Evolutionary conservation across 148 eudicot species (phyloP), one percentile per base, ranked within the genome.

Genomic region (Arctostaphylos glauca): DNA sequence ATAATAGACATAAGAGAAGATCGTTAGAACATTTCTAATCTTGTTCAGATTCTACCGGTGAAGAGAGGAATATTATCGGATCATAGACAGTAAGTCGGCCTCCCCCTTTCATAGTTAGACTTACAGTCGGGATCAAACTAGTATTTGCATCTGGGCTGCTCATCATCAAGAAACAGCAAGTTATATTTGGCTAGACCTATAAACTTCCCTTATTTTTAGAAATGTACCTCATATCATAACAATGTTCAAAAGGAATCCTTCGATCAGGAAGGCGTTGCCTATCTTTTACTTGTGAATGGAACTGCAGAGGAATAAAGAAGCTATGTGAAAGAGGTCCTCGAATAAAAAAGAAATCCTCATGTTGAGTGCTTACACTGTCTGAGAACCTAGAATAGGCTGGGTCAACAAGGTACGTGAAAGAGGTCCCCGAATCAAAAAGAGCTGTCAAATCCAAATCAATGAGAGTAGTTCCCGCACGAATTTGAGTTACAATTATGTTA

Each of bases 351-450:
- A 5, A 77, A 4, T 77, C n/a, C 60, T 43, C 41, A n/a, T 4
- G 60, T 41, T 66, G 74, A 10, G 81, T 79, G 54, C 84, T 83
- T 78, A 83, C 81, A 68, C 71, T 78, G 1, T 78, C 66, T 53
- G 76, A 64, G 66, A 83, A 67, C 44, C 60, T 77, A 12, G 92
- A 78, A 84, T 93, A 96, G 81, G 87, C 85, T 79, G 95, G 95
- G 74, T 92, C 97, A 48, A 88, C 86, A 31, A 96, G 85, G 87
- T 95, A 95, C 43, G 96, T 92, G 83, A 94, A 95, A 58, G 98
- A 95, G 82, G 98, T 95, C 56, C 96, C 98, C 50, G 99, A 91
- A 83, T 96, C 98, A 85, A 96, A 92, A 76, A 96, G 96, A 72
- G 94, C 94, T 46, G 94, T 83, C 72, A 94, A 87, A 56, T 88